Percentiles rank a stretch among this genome's conserved stretches.
Conservation (phyloP, 495 filamentous ascomycete genomes). For the Daldinia bambusicola region DNA sequence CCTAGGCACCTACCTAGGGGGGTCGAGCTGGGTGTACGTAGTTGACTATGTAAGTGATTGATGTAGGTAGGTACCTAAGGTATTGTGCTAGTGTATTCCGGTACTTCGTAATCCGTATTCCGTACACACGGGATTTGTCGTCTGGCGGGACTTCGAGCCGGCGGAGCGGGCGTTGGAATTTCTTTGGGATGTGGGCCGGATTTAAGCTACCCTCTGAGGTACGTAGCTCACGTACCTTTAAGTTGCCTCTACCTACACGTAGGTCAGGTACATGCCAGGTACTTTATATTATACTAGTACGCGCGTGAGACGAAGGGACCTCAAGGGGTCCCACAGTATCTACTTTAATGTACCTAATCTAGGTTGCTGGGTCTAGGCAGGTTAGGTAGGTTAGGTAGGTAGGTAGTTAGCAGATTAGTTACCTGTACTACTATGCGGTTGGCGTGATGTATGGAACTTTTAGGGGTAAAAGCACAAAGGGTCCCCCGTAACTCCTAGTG, state of each 20-base stretch:
- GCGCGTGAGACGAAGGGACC: neutral
- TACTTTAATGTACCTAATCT: neutral
- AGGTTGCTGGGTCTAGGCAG: too few species aligned
- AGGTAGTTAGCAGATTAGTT: too few species aligned
- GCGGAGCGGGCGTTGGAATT: conserved; percentile 23
- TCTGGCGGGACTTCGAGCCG: conserved; percentile 43
- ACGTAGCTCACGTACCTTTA: too few species aligned
- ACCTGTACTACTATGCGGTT: too few species aligned
- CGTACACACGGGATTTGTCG: too few species aligned
- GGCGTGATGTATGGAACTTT: neutral
- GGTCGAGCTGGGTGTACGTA: too few species aligned
- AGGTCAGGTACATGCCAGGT: neutral
- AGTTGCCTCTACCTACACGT: too few species aligned
- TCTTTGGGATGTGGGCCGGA: neutral
- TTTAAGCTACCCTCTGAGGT: neutral
- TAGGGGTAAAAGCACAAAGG: neutral
- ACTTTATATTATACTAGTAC: neutral
- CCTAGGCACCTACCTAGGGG: neutral
- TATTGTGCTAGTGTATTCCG: too few species aligned
- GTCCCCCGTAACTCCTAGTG: too few species aligned
- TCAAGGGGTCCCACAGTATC: neutral
- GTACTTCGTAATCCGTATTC: too few species aligned
- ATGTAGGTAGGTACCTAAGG: conserved; percentile 3
- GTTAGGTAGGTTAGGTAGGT: too few species aligned
- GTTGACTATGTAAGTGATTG: too few species aligned